A percentile compares a stretch with the other conserved stretches of the same genome.
phyloP scores from a whole-genome alignment of 2,329 filamentous ascomycete species.

The Colletotrichum lini region DNA sequence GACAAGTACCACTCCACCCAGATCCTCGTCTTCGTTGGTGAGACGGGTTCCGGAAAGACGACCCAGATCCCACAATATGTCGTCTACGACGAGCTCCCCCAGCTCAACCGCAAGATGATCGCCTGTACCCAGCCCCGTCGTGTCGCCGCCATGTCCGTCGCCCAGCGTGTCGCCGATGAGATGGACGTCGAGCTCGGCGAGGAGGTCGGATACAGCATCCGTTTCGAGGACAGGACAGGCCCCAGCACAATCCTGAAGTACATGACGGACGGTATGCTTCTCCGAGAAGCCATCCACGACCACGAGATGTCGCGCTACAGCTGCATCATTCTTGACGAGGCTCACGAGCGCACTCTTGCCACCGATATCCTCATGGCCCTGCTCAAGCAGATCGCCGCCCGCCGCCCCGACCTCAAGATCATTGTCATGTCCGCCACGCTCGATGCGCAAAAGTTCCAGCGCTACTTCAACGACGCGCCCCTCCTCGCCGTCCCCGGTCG shows the following conservation, averaged over 20 bases:
- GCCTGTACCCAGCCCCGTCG: slow-evolving; percentile 98
- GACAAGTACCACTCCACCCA: slow-evolving; percentile 93
- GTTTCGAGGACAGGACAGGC: slow-evolving; percentile 95
- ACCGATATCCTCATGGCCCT: slow-evolving; percentile 98
- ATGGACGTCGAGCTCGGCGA: slow-evolving; percentile 94
- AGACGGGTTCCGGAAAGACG: slow-evolving; percentile 99
- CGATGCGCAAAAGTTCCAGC: slow-evolving; percentile 97
- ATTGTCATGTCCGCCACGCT: slow-evolving; percentile 99
- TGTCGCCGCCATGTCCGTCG: slow-evolving; percentile 98
- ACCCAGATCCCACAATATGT: slow-evolving; percentile 99
- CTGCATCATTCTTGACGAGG: slow-evolving; percentile 98
- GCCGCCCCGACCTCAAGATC: slow-evolving; percentile 93
- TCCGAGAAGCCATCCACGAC: slow-evolving; percentile 97
- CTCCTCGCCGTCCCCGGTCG: slow-evolving; percentile 94
- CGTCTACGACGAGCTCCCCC: slow-evolving; percentile 94
- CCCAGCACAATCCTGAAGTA: slow-evolving; percentile 96
- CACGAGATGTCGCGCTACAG: slow-evolving; percentile 92
- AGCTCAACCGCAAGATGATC: slow-evolving; percentile 88
- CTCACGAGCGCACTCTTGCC: slow-evolving; percentile 96
- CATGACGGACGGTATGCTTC: slow-evolving; percentile 99
- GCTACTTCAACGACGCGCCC: slow-evolving; percentile 95
- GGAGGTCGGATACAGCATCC: slow-evolving; percentile 98
- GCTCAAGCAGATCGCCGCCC: slow-evolving; percentile 87
- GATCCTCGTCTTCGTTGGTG: slow-evolving; percentile 98
- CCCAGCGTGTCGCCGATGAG: slow-evolving; percentile 96